Conservation (phyloP, 2,329 filamentous ascomycete species). For the Penicillium sp. region DNA sequence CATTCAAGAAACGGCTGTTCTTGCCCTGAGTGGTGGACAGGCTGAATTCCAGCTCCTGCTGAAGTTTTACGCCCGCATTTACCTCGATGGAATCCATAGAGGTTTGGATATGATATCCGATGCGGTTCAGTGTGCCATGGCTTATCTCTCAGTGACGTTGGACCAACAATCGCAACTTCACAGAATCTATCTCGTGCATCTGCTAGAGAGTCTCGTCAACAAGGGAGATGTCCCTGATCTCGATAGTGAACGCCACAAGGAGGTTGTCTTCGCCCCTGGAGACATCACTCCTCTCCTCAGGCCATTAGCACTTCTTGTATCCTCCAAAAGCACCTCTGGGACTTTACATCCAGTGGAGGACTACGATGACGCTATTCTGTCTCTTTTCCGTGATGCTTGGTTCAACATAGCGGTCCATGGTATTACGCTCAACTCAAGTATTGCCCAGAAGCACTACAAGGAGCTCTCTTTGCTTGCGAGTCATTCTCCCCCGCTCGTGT, state of each 20-base stretch:
- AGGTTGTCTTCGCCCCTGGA: constrained; percentile 74
- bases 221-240: constrained; percentile 79
- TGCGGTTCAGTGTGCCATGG: constrained; percentile 75
- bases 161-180: constrained; percentile 67
- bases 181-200: constrained; percentile 74
- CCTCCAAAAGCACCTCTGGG: constrained; percentile 36
- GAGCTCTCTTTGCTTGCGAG: constrained; percentile 81
- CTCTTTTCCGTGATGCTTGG: constrained; percentile 85
- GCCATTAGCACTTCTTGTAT: constrained; percentile 80
- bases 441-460: constrained; percentile 66
- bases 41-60: constrained; percentile 81
- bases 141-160: constrained; percentile 69
- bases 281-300: constrained; percentile 85
- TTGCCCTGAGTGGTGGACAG: constrained; percentile 72
- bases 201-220: constrained; percentile 82
- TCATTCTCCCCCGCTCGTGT: constrained; percentile 79
- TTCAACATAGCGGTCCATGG: constrained; percentile 97
- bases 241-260: constrained; percentile 67
- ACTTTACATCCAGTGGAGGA: constrained; percentile 31
- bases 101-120: constrained; percentile 63
- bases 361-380: constrained; percentile 64
- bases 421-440: constrained; percentile 69
- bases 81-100: constrained; percentile 66
- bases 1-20: constrained; percentile 70
- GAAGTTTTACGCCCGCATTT: constrained; percentile 73